Evolutionary conservation across 495 filamentous ascomycete genomes (phyloP).

Genomic region (Aspergillus olivimuriae): DNA sequence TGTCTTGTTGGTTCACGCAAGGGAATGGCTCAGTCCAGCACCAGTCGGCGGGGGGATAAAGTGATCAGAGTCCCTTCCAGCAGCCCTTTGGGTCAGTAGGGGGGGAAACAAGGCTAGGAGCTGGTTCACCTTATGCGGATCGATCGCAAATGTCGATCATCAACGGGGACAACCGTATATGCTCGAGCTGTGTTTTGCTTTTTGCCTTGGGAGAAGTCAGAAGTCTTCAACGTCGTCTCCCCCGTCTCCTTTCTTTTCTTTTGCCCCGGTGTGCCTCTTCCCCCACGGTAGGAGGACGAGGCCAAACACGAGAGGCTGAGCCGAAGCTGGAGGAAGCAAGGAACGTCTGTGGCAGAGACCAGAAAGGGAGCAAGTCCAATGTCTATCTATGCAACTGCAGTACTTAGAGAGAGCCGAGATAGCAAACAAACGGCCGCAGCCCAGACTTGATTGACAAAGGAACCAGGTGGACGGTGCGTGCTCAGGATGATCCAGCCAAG

Average conservation of each 20-base stretch:
- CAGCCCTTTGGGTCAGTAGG: constrained; percentile 16
- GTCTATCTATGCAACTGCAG: constrained; percentile 9
- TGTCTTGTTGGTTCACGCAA: constrained; percentile 19
- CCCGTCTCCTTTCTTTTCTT: not conserved
- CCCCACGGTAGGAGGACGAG: not conserved
- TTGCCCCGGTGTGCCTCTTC: not conserved
- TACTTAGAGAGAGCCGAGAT: not conserved
- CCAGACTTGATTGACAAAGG: constrained; percentile 6
- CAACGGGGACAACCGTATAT: constrained; percentile 7
- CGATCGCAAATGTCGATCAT: constrained; percentile 18
- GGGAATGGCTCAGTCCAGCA: constrained; percentile 13
- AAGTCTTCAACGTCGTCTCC: not conserved
- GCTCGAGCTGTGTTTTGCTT: constrained; percentile 1
- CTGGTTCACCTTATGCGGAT: constrained; percentile 16
- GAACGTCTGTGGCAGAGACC: not conserved
- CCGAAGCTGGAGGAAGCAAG: not conserved
- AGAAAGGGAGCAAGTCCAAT: constrained; percentile 2
- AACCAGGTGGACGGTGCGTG: constrained; percentile 6
- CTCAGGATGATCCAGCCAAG: constrained; percentile 7
- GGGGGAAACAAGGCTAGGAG: constrained; percentile 15
- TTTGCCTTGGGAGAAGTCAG: not conserved
- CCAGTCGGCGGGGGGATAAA: constrained; percentile 10
- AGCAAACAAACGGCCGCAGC: constrained; percentile 11
- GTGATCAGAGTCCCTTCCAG: constrained; percentile 13
- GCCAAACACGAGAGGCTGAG: not conserved